Percentiles rank a stretch among this genome's conserved stretches.
Evolutionary conservation across 768 basidiomycete genomes (phyloP).

Genomic region (Tulasnella sp.): DNA sequence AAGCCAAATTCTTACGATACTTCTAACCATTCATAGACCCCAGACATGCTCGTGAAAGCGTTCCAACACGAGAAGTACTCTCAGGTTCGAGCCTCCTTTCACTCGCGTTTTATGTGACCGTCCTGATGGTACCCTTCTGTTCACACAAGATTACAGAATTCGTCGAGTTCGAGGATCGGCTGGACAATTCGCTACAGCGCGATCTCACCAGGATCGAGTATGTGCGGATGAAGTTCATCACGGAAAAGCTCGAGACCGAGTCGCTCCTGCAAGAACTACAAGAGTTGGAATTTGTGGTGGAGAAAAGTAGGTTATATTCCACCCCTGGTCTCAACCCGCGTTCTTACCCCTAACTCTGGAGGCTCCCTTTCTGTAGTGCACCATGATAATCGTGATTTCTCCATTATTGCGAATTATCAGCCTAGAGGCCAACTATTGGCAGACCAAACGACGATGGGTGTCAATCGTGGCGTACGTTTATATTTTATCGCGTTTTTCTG

Average conservation of each 20-base stretch:
- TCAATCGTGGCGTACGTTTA: slow-evolving; percentile 49
- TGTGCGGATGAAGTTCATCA: slow-evolving; percentile 69
- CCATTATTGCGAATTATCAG: slow-evolving; percentile 69
- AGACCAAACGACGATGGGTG: slow-evolving; percentile 59
- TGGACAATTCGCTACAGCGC: slow-evolving; percentile 78
- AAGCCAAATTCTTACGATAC: slow-evolving; percentile 12
- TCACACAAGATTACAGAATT: slow-evolving; percentile 75
- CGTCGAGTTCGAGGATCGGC: slow-evolving; percentile 62
- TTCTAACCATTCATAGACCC: slow-evolving; percentile 41
- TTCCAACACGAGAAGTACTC: slow-evolving; percentile 76
- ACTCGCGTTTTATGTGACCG: not conserved
- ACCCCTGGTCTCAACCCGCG: not conserved
- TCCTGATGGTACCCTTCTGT: not conserved
- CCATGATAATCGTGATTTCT: slow-evolving; percentile 79
- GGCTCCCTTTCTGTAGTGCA: slow-evolving; percentile 39
- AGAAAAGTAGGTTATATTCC: slow-evolving; percentile 36
- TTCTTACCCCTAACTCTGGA: not conserved
- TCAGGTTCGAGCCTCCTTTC: slow-evolving; percentile 37
- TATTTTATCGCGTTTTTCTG: no score
- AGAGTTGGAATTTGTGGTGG: slow-evolving; percentile 73
- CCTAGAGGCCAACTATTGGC: slow-evolving; percentile 46
- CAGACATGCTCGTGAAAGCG: slow-evolving; percentile 70
- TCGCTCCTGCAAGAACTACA: slow-evolving; percentile 74
- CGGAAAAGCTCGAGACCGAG: slow-evolving; percentile 60
- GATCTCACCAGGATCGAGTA: slow-evolving; percentile 77